A percentile compares a stretch with the other conserved stretches of the same genome.
These are phyloP conservation scores for Lentinula sp. DNA, from an alignment of 768 basidiomycete species.

Conservation along the genomic window DNA sequence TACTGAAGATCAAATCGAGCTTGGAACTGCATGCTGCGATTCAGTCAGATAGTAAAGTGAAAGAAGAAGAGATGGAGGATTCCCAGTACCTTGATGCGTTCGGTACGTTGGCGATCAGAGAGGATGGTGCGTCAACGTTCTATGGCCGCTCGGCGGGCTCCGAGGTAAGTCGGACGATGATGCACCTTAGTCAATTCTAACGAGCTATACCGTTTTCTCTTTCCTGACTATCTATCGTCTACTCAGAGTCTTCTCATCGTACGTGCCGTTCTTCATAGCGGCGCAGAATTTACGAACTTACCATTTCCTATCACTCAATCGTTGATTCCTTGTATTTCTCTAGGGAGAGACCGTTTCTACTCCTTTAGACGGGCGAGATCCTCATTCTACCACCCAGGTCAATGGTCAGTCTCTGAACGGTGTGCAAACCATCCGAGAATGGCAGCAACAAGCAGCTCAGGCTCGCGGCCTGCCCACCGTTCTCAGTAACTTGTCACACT, in stretches of 20 bases:
- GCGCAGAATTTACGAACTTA: background rate
- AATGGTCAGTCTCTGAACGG: background rate
- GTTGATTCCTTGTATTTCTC: background rate
- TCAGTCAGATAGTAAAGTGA: slow-evolving; percentile 28
- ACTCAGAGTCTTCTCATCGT: slow-evolving; percentile 52
- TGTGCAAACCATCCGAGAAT: background rate
- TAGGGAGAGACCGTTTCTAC: slow-evolving; percentile 1
- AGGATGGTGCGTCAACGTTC: slow-evolving; percentile 66
- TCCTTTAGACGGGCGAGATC: background rate
- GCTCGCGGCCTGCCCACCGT: slow-evolving; percentile 1
- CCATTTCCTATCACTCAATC: background rate
- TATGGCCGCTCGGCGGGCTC: slow-evolving; percentile 69
- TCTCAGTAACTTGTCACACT: slow-evolving; percentile 17
- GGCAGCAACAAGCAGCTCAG: slow-evolving; percentile 5
- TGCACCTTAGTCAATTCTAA: background rate
- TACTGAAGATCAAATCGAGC: slow-evolving; percentile 60
- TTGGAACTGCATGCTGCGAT: slow-evolving; percentile 62
- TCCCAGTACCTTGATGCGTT: slow-evolving; percentile 61
- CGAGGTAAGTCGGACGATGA: slow-evolving; percentile 43
- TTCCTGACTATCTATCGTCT: background rate
- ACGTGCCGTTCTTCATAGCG: slow-evolving; percentile 15
- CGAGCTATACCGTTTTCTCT: background rate
- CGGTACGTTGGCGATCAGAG: slow-evolving; percentile 62
- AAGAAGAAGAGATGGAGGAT: slow-evolving; percentile 28
- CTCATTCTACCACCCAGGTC: background rate